Conservation (phyloP, 2,329 filamentous ascomycete genomes). For the Daldinia sp. region DNA sequence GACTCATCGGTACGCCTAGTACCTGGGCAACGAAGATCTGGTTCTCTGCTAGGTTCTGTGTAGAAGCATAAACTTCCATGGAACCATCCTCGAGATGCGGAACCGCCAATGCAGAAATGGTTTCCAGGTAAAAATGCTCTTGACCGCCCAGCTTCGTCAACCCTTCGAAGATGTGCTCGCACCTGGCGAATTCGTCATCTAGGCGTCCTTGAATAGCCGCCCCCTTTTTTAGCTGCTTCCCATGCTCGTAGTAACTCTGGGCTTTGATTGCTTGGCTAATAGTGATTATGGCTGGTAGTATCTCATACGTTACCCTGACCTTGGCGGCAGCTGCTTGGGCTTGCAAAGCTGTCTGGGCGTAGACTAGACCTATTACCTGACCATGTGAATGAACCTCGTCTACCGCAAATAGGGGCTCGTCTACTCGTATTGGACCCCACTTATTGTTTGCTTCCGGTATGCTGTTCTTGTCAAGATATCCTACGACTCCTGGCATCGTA, state of each 20-base stretch:
- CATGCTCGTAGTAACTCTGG: conserved; percentile 85
- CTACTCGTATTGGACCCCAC: conserved; percentile 83
- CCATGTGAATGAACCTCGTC: conserved; percentile 87
- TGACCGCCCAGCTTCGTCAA: conserved; percentile 89
- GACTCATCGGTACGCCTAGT: conserved; percentile 84
- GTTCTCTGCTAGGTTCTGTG: conserved; percentile 91
- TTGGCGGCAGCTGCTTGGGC: conserved; percentile 83
- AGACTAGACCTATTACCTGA: conserved; percentile 88
- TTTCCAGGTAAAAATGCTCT: conserved; percentile 96
- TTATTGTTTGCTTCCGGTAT: conserved; percentile 84
- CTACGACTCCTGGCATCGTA: conserved; percentile 83
- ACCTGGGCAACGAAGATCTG: conserved; percentile 88
- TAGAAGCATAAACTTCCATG: conserved; percentile 91
- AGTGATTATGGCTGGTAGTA: conserved; percentile 86
- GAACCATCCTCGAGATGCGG: conserved; percentile 91
- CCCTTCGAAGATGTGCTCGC: conserved; percentile 84
- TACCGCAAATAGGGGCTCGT: conserved; percentile 93
- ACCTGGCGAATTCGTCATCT: conserved; percentile 78
- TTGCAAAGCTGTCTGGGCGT: conserved; percentile 81
- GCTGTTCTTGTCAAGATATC: conserved; percentile 84
- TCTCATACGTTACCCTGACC: conserved; percentile 88
- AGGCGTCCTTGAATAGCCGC: conserved; percentile 54
- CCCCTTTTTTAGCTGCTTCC: conserved; percentile 83
- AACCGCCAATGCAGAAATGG: conserved; percentile 82
- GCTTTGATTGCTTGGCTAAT: conserved; percentile 93